Conservation (phyloP, 169 alveolate species). For the Eimeria acervulina region DNA sequence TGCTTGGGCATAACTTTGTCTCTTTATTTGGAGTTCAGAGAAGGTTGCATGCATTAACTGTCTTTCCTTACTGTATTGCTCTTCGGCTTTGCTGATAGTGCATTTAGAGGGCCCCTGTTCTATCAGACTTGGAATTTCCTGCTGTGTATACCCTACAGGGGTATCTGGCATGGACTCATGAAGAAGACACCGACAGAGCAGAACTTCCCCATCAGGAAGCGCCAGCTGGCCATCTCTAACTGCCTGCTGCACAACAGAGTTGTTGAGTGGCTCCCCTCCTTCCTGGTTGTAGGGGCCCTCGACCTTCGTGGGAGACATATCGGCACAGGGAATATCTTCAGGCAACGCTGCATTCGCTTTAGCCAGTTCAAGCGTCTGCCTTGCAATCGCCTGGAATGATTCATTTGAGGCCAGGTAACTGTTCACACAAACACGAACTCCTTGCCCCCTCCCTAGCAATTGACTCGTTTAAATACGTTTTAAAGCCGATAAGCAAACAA, state of each 20-base stretch:
- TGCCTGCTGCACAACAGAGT: constrained; percentile 19
- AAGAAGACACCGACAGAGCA: constrained; percentile 54
- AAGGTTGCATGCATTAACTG: neutral
- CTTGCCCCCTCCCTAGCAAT: neutral
- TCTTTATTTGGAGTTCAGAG: too few relatives aligned
- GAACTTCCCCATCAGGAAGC: constrained; percentile 75
- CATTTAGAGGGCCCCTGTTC: constrained; percentile 45
- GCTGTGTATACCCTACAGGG: constrained; percentile 36
- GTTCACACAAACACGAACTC: neutral
- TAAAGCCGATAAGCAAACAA: neutral
- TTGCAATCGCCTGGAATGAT: constrained; percentile 58
- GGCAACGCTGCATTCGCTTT: neutral
- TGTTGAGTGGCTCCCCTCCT: neutral
- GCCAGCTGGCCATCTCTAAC: constrained; percentile 2
- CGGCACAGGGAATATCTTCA: neutral
- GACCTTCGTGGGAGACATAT: neutral
- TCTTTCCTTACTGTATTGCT: neutral
- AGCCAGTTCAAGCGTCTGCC: constrained; percentile 34
- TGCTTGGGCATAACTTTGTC: neutral
- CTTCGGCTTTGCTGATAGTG: neutral
- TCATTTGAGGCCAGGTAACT: constrained; percentile 55
- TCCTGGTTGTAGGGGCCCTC: neutral
- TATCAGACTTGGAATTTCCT: neutral
- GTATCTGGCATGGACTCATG: constrained; percentile 53
- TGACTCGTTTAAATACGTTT: neutral